Evolutionary conservation across 2,329 filamentous ascomycete genomes (phyloP), one percentile per base, ranked within the genome.

Genomic region (Dactylellina leptospora): DNA sequence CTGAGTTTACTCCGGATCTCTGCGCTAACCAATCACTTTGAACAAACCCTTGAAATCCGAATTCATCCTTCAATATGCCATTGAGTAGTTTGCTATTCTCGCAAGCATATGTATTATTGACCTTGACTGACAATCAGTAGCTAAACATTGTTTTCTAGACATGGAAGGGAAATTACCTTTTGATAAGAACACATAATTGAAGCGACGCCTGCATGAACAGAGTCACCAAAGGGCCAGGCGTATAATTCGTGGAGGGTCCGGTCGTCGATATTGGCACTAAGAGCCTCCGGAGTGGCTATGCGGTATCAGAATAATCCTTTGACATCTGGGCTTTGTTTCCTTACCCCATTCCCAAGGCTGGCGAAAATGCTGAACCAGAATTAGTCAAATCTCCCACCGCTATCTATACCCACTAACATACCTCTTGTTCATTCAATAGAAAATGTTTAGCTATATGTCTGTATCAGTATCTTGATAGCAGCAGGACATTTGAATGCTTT

Each of bases 1-100:
- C 28, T 4, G 59, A 63, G 16, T 47, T 63, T 0, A 96, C 91
- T 9, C 93, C 93, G 9, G 89, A 88, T 74, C 91, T 85, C 78
- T 96, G 92, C 0, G 90, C 91, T 2, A 95, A 83, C 92, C 92
- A 96, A 78, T 96, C 93, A 0, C 87, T 89, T 82, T 93, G 90
- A 8, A 95, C 86, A 62, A 92, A 93, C 0, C 92, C 91, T 78
- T 95, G 90, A 77, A 96, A 96, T 8, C 91, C 91, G 1, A 95
- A 82, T 78, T 96, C 91, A 71, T 93, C 90, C 77, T 96, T 96
- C 45, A 96, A 81, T 10, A 96, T 84, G 0, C 89, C 89, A 76
- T 95, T 96, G 74, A 96, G 83, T 1, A 93, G 82, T 78, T 93
- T 92, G 74, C 88, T 89, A 78, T 96, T 92, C 62, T 89, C 85